Evolutionary conservation across 345 rosid genomes (phyloP), one percentile per base, ranked within the genome.

Genomic region (Atalantia buxifolia): DNA sequence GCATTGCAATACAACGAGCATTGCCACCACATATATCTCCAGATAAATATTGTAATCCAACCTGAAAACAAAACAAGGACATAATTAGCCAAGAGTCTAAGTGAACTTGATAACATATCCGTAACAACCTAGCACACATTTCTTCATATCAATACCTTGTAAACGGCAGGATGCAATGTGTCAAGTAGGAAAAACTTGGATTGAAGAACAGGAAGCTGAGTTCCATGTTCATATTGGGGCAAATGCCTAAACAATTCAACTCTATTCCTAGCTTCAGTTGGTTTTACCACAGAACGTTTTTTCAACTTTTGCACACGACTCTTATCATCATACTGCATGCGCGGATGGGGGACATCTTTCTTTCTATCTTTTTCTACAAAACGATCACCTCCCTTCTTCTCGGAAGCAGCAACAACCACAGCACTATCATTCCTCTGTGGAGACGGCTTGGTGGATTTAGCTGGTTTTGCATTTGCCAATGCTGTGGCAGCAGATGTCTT

Each of bases 1-100:
- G 93, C 98, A 96, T 94, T n/a, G 97, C 98, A 72, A 96, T 94
- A 81, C 99, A 96, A 28, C 97, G 94, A 33, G 98, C 99, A 86
- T 96, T 96, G 69, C 98, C 94, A 68, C 99, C 98, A 66, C 82
- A 84, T 50, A 94, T 77, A 83, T 96, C 97, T 80, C 98, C 98
- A 3, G 90, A 87, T 30, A 96, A 82, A 81, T 94, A 94, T 40
- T 92, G 97, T 77, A 94, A 91, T 69, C 98, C 99, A 80, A 92
- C 97, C 99, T 94, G 79, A 66, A 79, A 79, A 84, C 69, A 86
- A 24, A 30, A 60, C 22, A 79, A 71, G 12, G 12, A 42, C 69
- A 48, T n/a, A 25, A 78, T 56, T 9, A 55, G 55, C 74, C 67
- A 72, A 18, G 12, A 24, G 22, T 21, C 10, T 30, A 4, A 61